A percentile compares a stretch with the other conserved stretches of the same genome.
phyloP scores from a whole-genome alignment of 2,329 filamentous ascomycete genomes.

The Fusarium citri region DNA sequence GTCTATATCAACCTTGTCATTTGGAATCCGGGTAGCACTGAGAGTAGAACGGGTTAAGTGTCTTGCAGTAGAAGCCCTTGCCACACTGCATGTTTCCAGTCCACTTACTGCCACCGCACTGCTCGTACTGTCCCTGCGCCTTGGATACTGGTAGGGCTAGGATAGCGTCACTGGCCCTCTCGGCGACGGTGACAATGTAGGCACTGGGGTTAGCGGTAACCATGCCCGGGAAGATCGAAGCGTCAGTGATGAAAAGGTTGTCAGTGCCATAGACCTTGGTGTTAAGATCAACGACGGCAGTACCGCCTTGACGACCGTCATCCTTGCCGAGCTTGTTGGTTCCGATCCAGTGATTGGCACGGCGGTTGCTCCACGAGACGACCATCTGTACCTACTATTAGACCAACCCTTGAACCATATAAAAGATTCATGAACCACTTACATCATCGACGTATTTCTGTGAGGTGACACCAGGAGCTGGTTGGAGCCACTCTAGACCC shows the following conservation, averaged over 20 bases:
- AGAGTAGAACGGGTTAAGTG: not conserved
- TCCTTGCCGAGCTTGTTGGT: constrained; percentile 20
- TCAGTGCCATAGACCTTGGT: constrained; percentile 21
- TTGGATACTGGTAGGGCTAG: constrained; percentile 10
- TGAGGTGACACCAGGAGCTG: constrained; percentile 6
- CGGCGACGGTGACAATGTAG: constrained; percentile 3
- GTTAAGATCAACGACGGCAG: constrained; percentile 19
- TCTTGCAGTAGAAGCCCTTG: constrained; percentile 15
- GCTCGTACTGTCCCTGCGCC: constrained; percentile 6
- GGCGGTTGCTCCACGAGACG: constrained; percentile 19
- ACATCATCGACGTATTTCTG: constrained; percentile 19
- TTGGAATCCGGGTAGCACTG: constrained; percentile 14
- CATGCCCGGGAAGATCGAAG: constrained; percentile 17
- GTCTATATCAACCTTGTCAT: not conserved
- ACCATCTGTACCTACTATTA: not conserved
- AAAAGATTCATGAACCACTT: not conserved
- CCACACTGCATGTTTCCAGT: constrained; percentile 11
- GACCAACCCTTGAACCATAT: fast-evolving
- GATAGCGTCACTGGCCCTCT: constrained; percentile 13
- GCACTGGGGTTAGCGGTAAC: constrained; percentile 7
- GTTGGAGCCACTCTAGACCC: constrained; percentile 12
- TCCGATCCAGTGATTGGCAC: constrained; percentile 22
- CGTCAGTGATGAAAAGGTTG: constrained; percentile 11
- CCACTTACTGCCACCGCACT: constrained; percentile 13
- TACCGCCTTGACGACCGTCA: constrained; percentile 11